Percentiles rank a stretch among this genome's conserved stretches.
Evolutionary conservation across 2,329 filamentous ascomycete genomes (phyloP).

Genomic region (Coniochaeta ligniaria): DNA sequence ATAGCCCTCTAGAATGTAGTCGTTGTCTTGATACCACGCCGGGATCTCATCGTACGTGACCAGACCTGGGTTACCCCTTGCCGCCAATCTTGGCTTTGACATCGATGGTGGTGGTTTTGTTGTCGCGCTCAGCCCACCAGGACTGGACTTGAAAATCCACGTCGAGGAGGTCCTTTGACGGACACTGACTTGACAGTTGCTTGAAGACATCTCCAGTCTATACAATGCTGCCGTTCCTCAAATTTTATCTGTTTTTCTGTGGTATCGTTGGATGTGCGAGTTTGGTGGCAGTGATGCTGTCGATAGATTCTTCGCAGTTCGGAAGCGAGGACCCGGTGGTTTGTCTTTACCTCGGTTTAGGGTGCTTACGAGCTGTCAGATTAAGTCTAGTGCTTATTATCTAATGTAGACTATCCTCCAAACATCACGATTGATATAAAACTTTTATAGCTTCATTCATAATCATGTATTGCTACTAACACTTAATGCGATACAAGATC

Average conservation of each 20-base stretch:
- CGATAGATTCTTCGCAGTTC: neutral
- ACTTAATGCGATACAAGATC: too few relatives aligned
- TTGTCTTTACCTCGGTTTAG: too few relatives aligned
- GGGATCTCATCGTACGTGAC: neutral
- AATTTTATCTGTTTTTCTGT: neutral
- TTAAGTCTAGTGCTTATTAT: too few relatives aligned
- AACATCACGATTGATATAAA: too few relatives aligned
- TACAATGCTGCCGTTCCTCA: neutral
- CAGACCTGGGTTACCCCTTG: neutral
- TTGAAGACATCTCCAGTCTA: neutral
- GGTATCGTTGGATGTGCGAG: neutral
- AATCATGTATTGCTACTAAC: too few relatives aligned
- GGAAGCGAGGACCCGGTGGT: too few relatives aligned
- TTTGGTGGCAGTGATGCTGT: neutral
- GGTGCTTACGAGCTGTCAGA: neutral
- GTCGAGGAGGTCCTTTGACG: too few relatives aligned
- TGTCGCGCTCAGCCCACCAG: neutral
- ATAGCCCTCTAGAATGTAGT: neutral
- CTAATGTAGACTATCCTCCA: too few relatives aligned
- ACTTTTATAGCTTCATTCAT: too few relatives aligned
- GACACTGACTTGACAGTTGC: too few relatives aligned
- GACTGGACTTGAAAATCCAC: neutral
- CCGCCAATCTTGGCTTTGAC: neutral
- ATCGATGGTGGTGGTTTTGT: neutral
- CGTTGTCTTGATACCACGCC: neutral